Percentiles rank a stretch among this genome's conserved stretches.
These are phyloP conservation scores for Knoxia roxburghii DNA, from an alignment of 257 asterid species.

Conservation along the genomic window DNA sequence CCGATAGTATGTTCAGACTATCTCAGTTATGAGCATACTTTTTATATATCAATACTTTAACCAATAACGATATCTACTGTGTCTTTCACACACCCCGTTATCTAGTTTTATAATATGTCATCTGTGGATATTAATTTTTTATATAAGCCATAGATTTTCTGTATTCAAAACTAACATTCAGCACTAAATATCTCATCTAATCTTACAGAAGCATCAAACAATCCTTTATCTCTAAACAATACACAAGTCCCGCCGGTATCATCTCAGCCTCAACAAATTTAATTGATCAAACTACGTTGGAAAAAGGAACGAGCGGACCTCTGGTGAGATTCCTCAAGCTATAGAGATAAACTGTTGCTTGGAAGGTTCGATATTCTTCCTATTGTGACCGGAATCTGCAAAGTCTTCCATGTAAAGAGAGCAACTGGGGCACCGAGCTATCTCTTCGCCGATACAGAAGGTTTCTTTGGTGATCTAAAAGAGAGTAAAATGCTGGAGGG, in stretches of 20 bases:
- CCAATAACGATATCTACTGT: no score
- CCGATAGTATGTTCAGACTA: no score
- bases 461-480: slow-evolving; percentile 80
- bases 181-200: slow-evolving; percentile 1
- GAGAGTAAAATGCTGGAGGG: slow-evolving; percentile 93
- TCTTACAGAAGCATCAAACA: background rate
- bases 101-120: no score
- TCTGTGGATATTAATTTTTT: no score
- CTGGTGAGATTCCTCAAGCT: slow-evolving; percentile 38
- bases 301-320: slow-evolving; percentile 8
- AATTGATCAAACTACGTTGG: background rate
- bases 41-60: no score
- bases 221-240: background rate
- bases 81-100: no score
- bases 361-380: slow-evolving; percentile 40
- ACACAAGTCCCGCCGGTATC: background rate
- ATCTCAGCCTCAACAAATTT: background rate
- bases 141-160: no score
- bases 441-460: slow-evolving; percentile 79
- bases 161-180: no score
- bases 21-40: no score
- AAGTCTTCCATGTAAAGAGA: slow-evolving; percentile 82
- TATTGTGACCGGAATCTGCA: slow-evolving; percentile 27
- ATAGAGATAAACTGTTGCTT: slow-evolving; percentile 63
- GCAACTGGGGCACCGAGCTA: slow-evolving; percentile 93